A percentile compares a stretch with the other conserved stretches of the same genome.
Evolutionary conservation across 441 rosid species (phyloP).

Genomic region (Melastoma candidum): DNA sequence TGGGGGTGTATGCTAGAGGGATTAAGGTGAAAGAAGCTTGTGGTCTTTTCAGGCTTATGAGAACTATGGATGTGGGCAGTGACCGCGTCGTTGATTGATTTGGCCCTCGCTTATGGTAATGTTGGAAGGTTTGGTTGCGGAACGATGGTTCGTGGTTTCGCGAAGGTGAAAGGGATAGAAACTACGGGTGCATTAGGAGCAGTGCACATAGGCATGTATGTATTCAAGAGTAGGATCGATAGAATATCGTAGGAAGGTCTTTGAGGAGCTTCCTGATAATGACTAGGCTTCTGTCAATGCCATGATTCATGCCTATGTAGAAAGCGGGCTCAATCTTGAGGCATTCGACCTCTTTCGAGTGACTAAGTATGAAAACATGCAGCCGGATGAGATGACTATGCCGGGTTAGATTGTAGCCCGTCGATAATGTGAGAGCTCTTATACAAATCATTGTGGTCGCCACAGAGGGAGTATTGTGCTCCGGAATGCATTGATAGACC

Average conservation of each 20-base stretch:
- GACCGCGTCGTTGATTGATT: conserved; percentile 19
- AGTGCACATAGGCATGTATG: conserved; percentile 18
- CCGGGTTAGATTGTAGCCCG: conserved; percentile 20
- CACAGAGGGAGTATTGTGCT: conserved; percentile 19
- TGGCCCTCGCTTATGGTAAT: conserved; percentile 19
- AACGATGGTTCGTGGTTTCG: conserved; percentile 12
- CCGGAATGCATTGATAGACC: conserved; percentile 23
- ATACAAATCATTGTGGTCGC: conserved; percentile 13
- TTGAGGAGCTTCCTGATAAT: conserved; percentile 14
- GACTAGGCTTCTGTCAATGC: conserved; percentile 22
- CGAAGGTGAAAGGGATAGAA: conserved; percentile 13
- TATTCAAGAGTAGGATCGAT: conserved; percentile 21
- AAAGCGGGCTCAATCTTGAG: conserved; percentile 12
- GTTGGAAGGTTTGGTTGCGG: conserved; percentile 10
- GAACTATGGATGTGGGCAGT: conserved; percentile 15
- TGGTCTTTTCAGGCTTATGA: conserved; percentile 23
- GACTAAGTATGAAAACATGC: conserved; percentile 13
- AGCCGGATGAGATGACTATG: conserved; percentile 26
- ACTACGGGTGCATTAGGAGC: conserved; percentile 15
- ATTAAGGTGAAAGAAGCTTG: conserved; percentile 14
- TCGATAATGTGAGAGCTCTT: conserved; percentile 21
- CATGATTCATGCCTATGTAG: conserved; percentile 26
- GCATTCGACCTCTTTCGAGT: conserved; percentile 21
- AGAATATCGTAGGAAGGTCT: conserved; percentile 21
- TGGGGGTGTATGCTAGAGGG: conserved; percentile 31